Conservation (phyloP, 352 stramenopile genomes). For the Globisporangium cystogenes region DNA sequence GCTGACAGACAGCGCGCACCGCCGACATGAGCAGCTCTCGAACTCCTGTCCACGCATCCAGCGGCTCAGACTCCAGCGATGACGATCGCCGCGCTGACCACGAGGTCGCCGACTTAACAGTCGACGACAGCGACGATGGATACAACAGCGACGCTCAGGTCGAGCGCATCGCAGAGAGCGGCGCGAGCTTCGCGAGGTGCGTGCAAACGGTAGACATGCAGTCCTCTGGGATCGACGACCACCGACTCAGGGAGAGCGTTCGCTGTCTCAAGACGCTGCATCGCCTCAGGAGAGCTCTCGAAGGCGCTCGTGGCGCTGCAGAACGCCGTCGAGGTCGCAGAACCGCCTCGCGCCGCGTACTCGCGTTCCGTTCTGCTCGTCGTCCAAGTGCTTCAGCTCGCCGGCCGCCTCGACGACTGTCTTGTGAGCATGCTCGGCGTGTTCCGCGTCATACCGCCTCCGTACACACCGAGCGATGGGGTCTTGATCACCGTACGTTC, state of each 20-base stretch:
- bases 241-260: background rate
- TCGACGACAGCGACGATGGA: constrained; percentile 1
- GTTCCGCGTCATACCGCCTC: constrained; percentile 36
- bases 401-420: constrained; percentile 21
- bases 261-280: constrained; percentile 25
- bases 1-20: too few species aligned
- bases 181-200: constrained; percentile 18
- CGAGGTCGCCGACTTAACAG: too few species aligned
- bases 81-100: background rate
- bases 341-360: constrained; percentile 20
- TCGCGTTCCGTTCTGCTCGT: constrained; percentile 29
- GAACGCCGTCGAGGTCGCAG: constrained; percentile 34
- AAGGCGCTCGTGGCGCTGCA: constrained; percentile 37
- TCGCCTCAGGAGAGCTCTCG: constrained; percentile 29
- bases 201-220: background rate
- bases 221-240: background rate
- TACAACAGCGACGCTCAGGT: constrained; percentile 11
- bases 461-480: constrained; percentile 33
- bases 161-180: constrained; percentile 18
- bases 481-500: constrained; percentile 40
- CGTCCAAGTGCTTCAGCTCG: constrained; percentile 32
- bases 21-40: too few species aligned
- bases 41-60: too few species aligned
- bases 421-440: constrained; percentile 35
- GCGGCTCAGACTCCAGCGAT: too few species aligned